Evolutionary conservation across 1,284 basidiomycete species (phyloP), one percentile per base, ranked within the genome.

Genomic region (Agaricales sp.): DNA sequence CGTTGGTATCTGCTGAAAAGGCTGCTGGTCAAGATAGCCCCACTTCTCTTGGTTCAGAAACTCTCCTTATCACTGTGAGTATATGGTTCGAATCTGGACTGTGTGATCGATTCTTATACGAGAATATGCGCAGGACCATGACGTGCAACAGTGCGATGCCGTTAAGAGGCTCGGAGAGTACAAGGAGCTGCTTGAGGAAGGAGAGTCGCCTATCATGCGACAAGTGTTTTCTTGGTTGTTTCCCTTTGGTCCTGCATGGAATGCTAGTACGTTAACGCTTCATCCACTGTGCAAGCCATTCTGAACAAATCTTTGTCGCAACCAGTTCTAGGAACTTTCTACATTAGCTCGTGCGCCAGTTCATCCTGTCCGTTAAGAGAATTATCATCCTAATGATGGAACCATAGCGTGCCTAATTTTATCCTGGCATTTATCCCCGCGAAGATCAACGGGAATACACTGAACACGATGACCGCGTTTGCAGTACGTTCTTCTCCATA

Each of bases 381-480:
- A 50, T n/a, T n/a, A n/a, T n/a, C n/a, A n/a, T n/a, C n/a, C 44
- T 43, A 51, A 57, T 48, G 59, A 56, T n/a, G 50, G 18, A 19
- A n/a, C 58, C 51, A 46, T 62, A 91, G 88, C 39, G 78, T 92
- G 50, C 91, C 90, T 48, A 94, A 94, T 68, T 88, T 93, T 59
- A 91, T 94, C 57, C 81, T 94, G 46, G 84, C 87, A 4, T 90
- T 92, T 61, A 92, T 93, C 54, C 90, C 90, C 20, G 83, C 87
- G 44, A 73, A 90, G 61, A 89, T 93, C 58, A 81, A 85, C 64
- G 73, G 76, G 13, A 74, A 88, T 61, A 91, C 87, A 41, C 73
- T 93, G 50, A 92, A 92, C 60, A 92, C 87, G 4, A 92, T 93
- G 89, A 92, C 87, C 37, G 85, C 86, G 6, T 89, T 89, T 61